phyloP scores from a whole-genome alignment of 2,329 filamentous ascomycete species.

The Colletotrichum neosansevieriae region DNA sequence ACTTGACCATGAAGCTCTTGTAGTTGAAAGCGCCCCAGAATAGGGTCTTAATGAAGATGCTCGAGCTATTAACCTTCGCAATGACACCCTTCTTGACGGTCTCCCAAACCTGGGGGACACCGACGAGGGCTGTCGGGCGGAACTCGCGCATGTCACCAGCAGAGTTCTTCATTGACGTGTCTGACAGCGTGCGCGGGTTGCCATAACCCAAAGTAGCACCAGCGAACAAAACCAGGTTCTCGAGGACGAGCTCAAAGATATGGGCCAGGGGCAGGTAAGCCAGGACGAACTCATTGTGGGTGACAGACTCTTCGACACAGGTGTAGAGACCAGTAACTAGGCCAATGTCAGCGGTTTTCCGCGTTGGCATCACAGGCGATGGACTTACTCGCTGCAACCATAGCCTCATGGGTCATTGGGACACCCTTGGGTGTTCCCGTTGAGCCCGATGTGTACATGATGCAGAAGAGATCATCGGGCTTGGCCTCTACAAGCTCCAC shows the following conservation, averaged over 20 bases:
- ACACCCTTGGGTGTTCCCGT: constrained; percentile 92
- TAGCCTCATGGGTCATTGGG: constrained; percentile 81
- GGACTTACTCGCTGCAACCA: constrained; percentile 75
- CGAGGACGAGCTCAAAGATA: constrained; percentile 96
- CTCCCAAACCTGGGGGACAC: constrained; percentile 97
- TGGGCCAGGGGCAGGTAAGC: constrained; percentile 95
- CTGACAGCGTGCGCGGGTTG: constrained; percentile 88
- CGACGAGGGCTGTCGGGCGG: constrained; percentile 88
- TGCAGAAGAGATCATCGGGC: constrained; percentile 83
- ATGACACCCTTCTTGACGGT: constrained; percentile 96
- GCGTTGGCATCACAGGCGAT: constrained; percentile 46
- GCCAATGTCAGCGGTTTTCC: neutral
- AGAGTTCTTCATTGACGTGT: constrained; percentile 88
- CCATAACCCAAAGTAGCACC: constrained; percentile 95
- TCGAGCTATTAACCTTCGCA: constrained; percentile 78
- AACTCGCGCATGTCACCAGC: constrained; percentile 94
- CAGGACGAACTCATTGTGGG: constrained; percentile 81
- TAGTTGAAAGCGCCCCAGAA: constrained; percentile 77
- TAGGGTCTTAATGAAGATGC: constrained; percentile 77
- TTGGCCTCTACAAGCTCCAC: constrained; percentile 78
- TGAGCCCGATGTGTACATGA: constrained; percentile 89
- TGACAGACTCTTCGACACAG: constrained; percentile 82
- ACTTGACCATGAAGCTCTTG: constrained; percentile 69
- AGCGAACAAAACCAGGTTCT: constrained; percentile 90
- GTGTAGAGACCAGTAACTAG: constrained; percentile 82